These are phyloP conservation scores for Blastocystis hominis DNA, from an alignment of 352 stramenopile genomes.

Conservation along the genomic window DNA sequence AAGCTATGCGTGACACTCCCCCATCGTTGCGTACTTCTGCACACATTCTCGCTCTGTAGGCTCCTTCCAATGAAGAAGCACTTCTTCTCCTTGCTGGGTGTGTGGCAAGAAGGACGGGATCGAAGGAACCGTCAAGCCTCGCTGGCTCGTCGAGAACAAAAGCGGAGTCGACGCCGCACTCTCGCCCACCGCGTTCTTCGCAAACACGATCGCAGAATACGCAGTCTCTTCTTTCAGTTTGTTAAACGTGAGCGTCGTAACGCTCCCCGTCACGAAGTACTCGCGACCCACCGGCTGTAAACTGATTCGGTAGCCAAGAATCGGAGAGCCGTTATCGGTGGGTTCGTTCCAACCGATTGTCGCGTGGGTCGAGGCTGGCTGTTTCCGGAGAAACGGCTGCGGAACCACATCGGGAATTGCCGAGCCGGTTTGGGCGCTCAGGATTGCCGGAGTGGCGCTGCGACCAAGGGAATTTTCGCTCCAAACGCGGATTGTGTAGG, in stretches of 20 bases:
- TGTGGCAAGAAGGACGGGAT: neutral
- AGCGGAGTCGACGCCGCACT: neutral
- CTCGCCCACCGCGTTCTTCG: neutral
- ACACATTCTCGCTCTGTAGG: neutral
- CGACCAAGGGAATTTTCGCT: neutral
- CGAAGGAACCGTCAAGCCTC: neutral
- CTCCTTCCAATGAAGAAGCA: neutral
- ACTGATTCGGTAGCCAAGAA: neutral
- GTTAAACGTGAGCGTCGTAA: neutral
- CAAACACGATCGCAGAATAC: neutral
- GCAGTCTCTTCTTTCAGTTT: neutral
- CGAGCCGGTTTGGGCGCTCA: neutral
- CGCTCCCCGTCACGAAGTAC: neutral
- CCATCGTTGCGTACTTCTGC: neutral
- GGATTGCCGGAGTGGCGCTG: neutral
- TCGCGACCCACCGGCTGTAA: neutral
- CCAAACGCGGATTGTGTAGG: slow-evolving; percentile 3
- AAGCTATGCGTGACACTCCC: neutral
- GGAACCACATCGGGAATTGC: neutral
- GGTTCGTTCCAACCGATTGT: slow-evolving; percentile 18
- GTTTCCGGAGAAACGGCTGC: neutral
- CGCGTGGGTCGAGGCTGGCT: neutral
- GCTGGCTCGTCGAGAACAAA: neutral
- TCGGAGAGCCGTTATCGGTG: slow-evolving; percentile 13
- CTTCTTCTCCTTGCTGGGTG: neutral